Evolutionary conservation across 108 stramenopile species (phyloP), one percentile per base, ranked within the genome.

Genomic region (Discostella pseudostelligera): DNA sequence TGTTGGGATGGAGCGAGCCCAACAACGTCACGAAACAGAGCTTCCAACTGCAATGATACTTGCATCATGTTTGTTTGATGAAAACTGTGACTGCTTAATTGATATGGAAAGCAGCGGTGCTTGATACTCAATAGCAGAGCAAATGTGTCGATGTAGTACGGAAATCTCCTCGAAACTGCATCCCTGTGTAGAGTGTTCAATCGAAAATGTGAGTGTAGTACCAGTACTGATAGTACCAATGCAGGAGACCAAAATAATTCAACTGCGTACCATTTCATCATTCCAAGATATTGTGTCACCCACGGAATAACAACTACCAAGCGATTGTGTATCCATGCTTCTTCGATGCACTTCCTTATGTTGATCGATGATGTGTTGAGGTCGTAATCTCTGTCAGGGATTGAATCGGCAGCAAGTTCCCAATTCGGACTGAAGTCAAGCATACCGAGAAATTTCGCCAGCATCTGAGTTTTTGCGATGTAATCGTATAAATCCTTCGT

Each of bases 391-490:
- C 71, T 35, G 69, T 45, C 39, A 16, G 8, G 32, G 13, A 28
- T 46, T 46, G 40, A 44, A 19, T 60, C 56, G 49, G n/a, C 44
- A 4, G 22, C 21, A 16, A 62, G 12, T 56, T 76, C 51, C 85
- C 87, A 93, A 74, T 87, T 85, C 2, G 92, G 89, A 47, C 83
- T 83, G 60, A 93, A 93, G 8, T 87, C 61, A 42, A 93, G 62
- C 42, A 83, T 56, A 8, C 92, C 92, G 22, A 89, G 73, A 75
- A 90, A 93, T 36, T 85, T 86, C 6, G 83, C 84, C 17, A 93
- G 59, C 57, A 93, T 51, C 48, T 62, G 63, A 47, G 88, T 65
- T 17, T 88, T 76, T 28, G 72, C 29, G 11, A 87, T 64, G 25
- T 74, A 47, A 40, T 73, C 61, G 36, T 74, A 81, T 4, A 84